These are phyloP conservation scores for Curvularia sp. DNA, from an alignment of 2,329 filamentous ascomycete genomes.

Conservation along the genomic window DNA sequence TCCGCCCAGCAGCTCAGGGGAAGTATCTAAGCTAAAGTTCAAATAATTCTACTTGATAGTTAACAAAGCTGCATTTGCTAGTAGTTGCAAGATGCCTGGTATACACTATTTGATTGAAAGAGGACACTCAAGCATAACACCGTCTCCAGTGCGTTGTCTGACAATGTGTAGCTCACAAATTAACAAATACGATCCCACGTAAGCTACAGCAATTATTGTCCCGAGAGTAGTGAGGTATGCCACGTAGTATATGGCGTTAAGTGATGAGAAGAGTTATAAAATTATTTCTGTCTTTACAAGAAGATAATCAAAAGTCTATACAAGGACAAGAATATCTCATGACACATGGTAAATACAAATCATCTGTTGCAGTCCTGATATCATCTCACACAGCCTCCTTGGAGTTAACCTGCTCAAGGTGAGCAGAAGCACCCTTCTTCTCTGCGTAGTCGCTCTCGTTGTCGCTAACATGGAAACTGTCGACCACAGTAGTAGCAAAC, in stretches of 20 bases:
- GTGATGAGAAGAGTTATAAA: background rate
- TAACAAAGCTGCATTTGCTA: no score
- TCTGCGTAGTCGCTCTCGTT: conserved; percentile 30
- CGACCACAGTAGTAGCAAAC: conserved; percentile 39
- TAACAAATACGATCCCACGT: background rate
- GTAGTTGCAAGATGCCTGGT: no score
- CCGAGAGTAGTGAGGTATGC: background rate
- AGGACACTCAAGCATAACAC: background rate
- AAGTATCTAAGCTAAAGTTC: no score
- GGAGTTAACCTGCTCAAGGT: conserved; percentile 36
- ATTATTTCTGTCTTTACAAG: background rate
- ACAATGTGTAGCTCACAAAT: background rate
- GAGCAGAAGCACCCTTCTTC: conserved; percentile 33
- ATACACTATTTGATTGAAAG: background rate
- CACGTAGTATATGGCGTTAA: background rate
- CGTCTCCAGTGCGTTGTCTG: background rate
- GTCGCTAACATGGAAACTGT: conserved; percentile 31
- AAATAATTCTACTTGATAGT: no score
- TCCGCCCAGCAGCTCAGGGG: no score
- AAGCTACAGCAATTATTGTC: background rate
- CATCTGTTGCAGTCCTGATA: background rate
- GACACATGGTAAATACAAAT: conserved; percentile 11
- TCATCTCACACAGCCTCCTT: conserved; percentile 12
- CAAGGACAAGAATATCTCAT: background rate
- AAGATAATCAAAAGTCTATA: background rate